These are phyloP conservation scores for Cryphonectria naterciae DNA, from an alignment of 2,329 filamentous ascomycete species.

Conservation along the genomic window DNA sequence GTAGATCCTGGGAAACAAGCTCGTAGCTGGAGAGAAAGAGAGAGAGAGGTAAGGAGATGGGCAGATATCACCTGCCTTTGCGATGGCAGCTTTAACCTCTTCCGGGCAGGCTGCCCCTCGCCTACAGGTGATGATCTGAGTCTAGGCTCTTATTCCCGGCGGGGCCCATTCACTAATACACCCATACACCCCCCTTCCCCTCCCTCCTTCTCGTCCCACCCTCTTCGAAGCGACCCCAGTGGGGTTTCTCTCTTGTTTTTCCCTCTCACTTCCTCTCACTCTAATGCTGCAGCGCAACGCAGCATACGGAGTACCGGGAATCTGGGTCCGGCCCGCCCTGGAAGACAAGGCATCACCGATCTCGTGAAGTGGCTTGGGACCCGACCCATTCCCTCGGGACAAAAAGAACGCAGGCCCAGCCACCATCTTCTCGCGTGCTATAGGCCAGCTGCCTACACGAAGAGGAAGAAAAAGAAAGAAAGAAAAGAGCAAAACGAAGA, in stretches of 20 bases:
- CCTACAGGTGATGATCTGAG: neutral
- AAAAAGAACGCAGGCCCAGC: neutral
- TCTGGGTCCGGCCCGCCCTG: slow-evolving; percentile 14
- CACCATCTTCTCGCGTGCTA: neutral
- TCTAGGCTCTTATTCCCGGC: slow-evolving; percentile 2
- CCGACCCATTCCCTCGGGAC: slow-evolving; percentile 12
- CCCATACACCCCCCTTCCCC: neutral
- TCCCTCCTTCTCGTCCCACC: neutral
- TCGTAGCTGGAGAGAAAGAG: too few relatives aligned
- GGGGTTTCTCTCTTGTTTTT: neutral
- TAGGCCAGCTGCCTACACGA: neutral
- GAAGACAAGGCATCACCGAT: slow-evolving; percentile 13
- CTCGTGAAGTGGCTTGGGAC: slow-evolving; percentile 1
- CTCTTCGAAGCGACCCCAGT: neutral
- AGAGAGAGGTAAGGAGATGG: neutral
- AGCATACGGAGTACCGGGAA: slow-evolving; percentile 7
- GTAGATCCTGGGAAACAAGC: too few relatives aligned
- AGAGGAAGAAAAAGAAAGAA: neutral
- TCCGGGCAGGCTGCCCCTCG: neutral
- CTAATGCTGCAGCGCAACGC: neutral
- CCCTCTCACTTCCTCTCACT: neutral
- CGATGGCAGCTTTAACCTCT: neutral
- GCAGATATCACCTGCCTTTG: neutral
- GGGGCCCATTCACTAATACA: neutral
- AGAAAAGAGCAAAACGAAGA: too few relatives aligned